A percentile compares a stretch with the other conserved stretches of the same genome.
Evolutionary conservation across 176 grass and related monocot genomes (phyloP).

Genomic region (Musa schizocarpa): DNA sequence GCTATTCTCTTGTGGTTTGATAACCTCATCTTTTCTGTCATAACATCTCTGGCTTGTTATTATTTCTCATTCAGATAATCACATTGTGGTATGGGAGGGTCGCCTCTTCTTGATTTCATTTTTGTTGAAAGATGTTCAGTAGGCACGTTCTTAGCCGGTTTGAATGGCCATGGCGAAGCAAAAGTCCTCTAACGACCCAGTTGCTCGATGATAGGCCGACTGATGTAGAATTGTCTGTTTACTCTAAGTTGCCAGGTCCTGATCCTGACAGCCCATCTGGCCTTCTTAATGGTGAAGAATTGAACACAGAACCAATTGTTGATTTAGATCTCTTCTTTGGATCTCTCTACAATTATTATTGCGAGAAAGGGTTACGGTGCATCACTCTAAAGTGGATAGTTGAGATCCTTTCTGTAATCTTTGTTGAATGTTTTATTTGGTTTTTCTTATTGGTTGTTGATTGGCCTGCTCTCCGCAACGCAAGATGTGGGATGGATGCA

Average conservation of each 20-base stretch:
- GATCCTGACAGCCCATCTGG: conserved; percentile 60
- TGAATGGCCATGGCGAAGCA: no score
- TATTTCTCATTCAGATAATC: no score
- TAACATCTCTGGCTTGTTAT: no score
- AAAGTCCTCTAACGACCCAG: conserved; percentile 33
- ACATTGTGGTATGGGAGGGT: no score
- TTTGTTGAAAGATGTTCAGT: no score
- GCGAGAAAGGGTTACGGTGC: conserved; percentile 78
- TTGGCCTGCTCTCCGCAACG: conserved; percentile 54
- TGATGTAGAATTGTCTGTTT: conserved; percentile 82
- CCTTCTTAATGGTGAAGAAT: conserved; percentile 59
- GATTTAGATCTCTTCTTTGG: conserved; percentile 92
- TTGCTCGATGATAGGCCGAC: conserved; percentile 50
- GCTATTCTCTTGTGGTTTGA: no score
- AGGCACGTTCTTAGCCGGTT: no score
- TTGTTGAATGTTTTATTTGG: conserved; percentile 82
- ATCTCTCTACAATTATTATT: conserved; percentile 84
- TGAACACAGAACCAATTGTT: conserved; percentile 52
- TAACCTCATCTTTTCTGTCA: no score
- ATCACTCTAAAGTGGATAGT: conserved; percentile 90
- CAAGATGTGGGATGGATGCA: conserved; percentile 87
- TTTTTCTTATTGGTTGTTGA: conserved; percentile 95
- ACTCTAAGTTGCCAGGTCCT: conserved; percentile 44
- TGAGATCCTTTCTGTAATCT: conserved; percentile 72
- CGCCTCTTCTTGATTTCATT: no score